Base-by-base conservation (phyloP, 1,139 yeast species). In the Lodderomyces metapsilosis region DNA sequence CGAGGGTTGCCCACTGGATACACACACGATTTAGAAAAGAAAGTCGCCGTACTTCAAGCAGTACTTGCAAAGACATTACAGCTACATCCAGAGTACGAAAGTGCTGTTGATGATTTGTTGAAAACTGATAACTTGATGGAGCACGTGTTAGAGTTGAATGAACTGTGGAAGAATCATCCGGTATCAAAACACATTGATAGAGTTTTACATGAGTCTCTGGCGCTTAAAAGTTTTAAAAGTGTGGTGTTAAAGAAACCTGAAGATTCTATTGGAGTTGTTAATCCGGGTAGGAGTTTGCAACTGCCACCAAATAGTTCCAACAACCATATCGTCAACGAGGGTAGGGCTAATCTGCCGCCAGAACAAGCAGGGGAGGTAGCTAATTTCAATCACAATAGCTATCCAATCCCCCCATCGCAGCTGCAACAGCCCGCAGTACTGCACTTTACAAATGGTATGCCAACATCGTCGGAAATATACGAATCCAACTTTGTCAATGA, bases 1-100 rank as follows among this genome's bases (percentile, higher is more conserved):
- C 41, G 62, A 40, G 62, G 62, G 2, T 43, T 57, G 25, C 61
- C 60, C 5, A 53, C 56, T 3, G 62, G 62, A 4, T 57, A 56
- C 38, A 56, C 58, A 4, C 59, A 53, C 37, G 58, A 54, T 37
- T 45, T 57, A 30, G 62, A 57, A 35, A 47, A 51, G 41, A 54
- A 51, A 37, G 50, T 54, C 2, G 36, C 48, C 12, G 38, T 55
- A 21, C 51, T 51, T 27, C 59, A 54, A 39, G 53, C 53, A 2
- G 23, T 57, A 10, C 16, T 57, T 13, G 50, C 52, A 1, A 40
- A 42, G 11, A 30, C 54, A 10, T 32, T 50, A 11, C 37, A 21
- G 16, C 16, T 23, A 9, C 47, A 46, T 21, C 28, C 46, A 20
- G 33, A 17, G 6, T 6, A 43, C 4, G 48, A 50, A 36, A 16